phyloP scores from a whole-genome alignment of 495 filamentous ascomycete species.

The Aspergillus carlsbadensis region DNA sequence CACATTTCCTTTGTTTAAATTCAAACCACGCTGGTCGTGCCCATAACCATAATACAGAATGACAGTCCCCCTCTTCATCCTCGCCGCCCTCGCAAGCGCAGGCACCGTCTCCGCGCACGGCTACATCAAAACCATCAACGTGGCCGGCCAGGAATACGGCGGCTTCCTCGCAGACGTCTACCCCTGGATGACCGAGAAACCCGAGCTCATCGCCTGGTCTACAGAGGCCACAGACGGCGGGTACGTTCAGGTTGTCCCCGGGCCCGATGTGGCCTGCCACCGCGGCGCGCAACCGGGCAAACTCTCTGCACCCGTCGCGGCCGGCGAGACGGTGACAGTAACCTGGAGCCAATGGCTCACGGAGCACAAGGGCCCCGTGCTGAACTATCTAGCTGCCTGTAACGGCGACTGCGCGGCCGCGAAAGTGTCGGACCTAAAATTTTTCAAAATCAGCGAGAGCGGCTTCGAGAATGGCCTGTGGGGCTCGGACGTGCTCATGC shows the following conservation, averaged over 20 bases:
- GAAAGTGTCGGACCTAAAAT: slow-evolving; percentile 54
- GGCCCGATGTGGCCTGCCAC: slow-evolving; percentile 53
- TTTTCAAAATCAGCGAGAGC: slow-evolving; percentile 61
- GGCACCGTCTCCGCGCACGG: background rate
- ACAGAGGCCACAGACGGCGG: slow-evolving; percentile 49
- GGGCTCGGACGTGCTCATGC: slow-evolving; percentile 45
- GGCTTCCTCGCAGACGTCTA: slow-evolving; percentile 41
- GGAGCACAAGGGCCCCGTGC: slow-evolving; percentile 36
- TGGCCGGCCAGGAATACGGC: background rate
- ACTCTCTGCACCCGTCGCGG: slow-evolving; percentile 38
- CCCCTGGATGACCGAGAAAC: slow-evolving; percentile 32
- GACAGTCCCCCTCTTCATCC: no score
- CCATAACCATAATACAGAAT: no score
- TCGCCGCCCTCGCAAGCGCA: background rate
- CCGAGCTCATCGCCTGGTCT: slow-evolving; percentile 44
- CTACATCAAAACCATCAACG: background rate
- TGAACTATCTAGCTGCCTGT: slow-evolving; percentile 66
- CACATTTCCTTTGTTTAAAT: no score
- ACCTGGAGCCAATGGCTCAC: slow-evolving; percentile 37
- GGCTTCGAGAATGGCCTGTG: slow-evolving; percentile 54
- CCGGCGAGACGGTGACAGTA: slow-evolving; percentile 40
- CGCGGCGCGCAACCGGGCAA: slow-evolving; percentile 31
- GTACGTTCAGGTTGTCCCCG: slow-evolving; percentile 44
- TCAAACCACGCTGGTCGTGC: no score
- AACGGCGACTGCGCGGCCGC: slow-evolving; percentile 55